These are phyloP conservation scores for Botryotinia narcissicola DNA, from an alignment of 2,329 filamentous ascomycete species.

Conservation along the genomic window DNA sequence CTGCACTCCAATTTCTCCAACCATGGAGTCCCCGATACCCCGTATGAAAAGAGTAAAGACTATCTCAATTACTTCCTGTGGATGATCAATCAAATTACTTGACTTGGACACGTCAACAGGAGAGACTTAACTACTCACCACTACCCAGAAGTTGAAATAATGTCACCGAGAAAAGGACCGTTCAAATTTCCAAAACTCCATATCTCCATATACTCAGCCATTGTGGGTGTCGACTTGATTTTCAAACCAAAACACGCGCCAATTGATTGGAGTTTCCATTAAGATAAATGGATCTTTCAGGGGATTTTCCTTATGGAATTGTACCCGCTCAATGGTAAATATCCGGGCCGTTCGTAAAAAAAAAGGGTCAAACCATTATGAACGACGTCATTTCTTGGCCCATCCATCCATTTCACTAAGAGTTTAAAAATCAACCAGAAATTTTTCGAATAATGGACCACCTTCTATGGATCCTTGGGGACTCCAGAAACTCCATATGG, in stretches of 20 bases:
- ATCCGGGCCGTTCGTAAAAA: not conserved
- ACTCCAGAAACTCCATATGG: slow-evolving; percentile 6
- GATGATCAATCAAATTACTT: not conserved
- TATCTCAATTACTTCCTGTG: not conserved
- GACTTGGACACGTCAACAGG: not conserved
- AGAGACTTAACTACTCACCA: not conserved
- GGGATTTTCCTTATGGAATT: not conserved
- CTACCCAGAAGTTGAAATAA: not conserved
- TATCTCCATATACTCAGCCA: not conserved
- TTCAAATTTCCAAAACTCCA: not conserved
- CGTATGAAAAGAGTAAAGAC: not conserved
- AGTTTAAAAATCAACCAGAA: not conserved
- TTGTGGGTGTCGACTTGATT: not conserved
- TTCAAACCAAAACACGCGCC: too few relatives aligned
- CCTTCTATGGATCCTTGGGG: slow-evolving; percentile 6
- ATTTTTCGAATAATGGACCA: not conserved
- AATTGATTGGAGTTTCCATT: not conserved
- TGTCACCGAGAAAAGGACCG: slow-evolving; percentile 9
- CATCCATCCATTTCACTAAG: not conserved
- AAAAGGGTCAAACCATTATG: too few relatives aligned
- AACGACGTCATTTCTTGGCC: not conserved
- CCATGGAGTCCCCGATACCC: slow-evolving; percentile 10
- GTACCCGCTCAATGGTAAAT: not conserved
- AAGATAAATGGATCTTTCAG: not conserved
- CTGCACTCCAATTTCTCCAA: slow-evolving; percentile 9